A percentile compares a stretch with the other conserved stretches of the same genome.
Conservation (phyloP, 163 green algal genomes). For the Botryococcus braunii region DNA sequence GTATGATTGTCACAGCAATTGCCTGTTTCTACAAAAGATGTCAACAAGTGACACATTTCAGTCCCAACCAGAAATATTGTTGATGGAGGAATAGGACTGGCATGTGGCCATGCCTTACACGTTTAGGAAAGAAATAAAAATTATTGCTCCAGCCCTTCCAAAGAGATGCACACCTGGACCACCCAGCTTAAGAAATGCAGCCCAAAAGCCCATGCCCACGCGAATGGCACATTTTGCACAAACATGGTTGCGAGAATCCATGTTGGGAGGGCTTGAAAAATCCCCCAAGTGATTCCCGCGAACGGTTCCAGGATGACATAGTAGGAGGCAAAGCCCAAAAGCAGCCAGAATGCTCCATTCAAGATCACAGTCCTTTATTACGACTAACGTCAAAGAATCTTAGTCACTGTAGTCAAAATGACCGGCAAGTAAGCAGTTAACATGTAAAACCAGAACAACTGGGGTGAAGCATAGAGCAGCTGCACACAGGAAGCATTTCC, state of each 20-base stretch:
- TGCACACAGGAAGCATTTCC: too few species aligned
- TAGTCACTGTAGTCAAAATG: too few species aligned
- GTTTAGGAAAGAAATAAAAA: too few species aligned
- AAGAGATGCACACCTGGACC: slow-evolving; percentile 32
- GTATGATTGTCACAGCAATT: too few species aligned
- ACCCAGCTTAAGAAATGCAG: slow-evolving; percentile 66
- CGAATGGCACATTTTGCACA: slow-evolving; percentile 23
- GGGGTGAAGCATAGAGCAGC: too few species aligned
- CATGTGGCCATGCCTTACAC: too few species aligned
- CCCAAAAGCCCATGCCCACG: slow-evolving; percentile 48
- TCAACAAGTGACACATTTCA: not conserved
- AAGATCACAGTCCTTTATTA: slow-evolving; percentile 11
- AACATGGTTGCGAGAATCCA: slow-evolving; percentile 50
- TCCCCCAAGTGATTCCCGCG: slow-evolving; percentile 55
- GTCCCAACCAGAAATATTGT: not conserved
- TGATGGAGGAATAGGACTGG: not conserved
- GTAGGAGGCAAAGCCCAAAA: slow-evolving; percentile 47
- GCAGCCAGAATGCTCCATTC: slow-evolving; percentile 19
- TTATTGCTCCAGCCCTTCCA: too few species aligned
- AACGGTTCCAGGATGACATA: slow-evolving; percentile 57
- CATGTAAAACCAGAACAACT: too few species aligned
- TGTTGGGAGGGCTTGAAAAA: slow-evolving; percentile 49
- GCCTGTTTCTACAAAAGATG: too few species aligned
- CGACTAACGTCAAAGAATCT: too few species aligned
- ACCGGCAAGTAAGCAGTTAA: not conserved